Evolutionary conservation across 177 flowering plant species (phyloP).

Genomic region (Tripterygium wilfordii): DNA sequence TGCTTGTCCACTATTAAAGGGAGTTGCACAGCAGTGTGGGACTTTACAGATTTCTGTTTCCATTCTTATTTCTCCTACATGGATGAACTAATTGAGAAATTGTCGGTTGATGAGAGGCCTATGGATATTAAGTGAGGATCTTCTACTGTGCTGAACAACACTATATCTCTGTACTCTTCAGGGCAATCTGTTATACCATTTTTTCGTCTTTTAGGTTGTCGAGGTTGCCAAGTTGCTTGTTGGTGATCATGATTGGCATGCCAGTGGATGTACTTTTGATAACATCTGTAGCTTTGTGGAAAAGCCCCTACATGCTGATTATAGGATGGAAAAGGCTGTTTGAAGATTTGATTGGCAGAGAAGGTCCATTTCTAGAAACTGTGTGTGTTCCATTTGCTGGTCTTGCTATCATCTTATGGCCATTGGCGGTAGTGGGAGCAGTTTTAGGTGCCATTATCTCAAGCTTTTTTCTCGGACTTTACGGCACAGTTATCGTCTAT

Average conservation of each 20-base stretch:
- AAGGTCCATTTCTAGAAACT: slow-evolving; percentile 90
- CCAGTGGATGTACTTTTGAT: slow-evolving; percentile 56
- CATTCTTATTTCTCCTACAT: slow-evolving; percentile 94
- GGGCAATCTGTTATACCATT: too few species aligned
- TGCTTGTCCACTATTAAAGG: slow-evolving; percentile 54
- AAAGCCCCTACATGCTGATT: slow-evolving; percentile 85
- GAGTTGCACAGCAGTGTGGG: slow-evolving; percentile 70
- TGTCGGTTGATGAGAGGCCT: slow-evolving; percentile 47
- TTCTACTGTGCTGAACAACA: background rate
- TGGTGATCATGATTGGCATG: slow-evolving; percentile 53
- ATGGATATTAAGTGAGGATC: slow-evolving; percentile 53
- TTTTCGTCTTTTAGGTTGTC: too few species aligned
- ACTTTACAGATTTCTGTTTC: slow-evolving; percentile 84
- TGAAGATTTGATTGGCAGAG: slow-evolving; percentile 85
- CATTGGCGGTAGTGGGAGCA: slow-evolving; percentile 71
- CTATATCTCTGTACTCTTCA: too few species aligned
- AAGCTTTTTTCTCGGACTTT: slow-evolving; percentile 69
- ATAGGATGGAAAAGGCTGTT: slow-evolving; percentile 88
- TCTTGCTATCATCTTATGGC: slow-evolving; percentile 86
- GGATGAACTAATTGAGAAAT: slow-evolving; percentile 72
- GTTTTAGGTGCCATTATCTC: slow-evolving; percentile 46
- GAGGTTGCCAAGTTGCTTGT: slow-evolving; percentile 55
- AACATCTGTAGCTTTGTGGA: slow-evolving; percentile 60
- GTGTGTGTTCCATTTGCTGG: slow-evolving; percentile 96
- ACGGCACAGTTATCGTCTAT: slow-evolving; percentile 66